Base-by-base conservation (phyloP, 2,329 filamentous ascomycete genomes). In the Pseudocercospora fuligena region DNA sequence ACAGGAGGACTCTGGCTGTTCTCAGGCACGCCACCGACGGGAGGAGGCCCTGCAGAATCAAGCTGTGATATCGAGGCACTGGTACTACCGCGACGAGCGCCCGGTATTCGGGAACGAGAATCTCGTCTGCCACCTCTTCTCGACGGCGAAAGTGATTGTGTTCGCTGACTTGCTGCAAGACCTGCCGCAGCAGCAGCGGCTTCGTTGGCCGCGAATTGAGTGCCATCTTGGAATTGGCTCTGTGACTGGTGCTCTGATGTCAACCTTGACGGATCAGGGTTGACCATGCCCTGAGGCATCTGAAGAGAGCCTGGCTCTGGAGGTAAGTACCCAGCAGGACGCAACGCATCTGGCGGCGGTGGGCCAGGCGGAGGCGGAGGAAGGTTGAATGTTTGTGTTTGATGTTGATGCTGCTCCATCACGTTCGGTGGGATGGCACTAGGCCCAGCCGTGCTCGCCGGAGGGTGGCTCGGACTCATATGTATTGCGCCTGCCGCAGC, bases 1-100 rank as follows among this genome's bases (percentile, higher is more conserved):
- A 89, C 86, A 2, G 87, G 86, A n/a, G 86, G 87, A 83, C 78
- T 67, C 82, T 81, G 63, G 21, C 69, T 54, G 29, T 60, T 59
- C 81, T 81, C 61, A 31, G 66, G 54, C n/a, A 74, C 59, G 29
- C 64, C 66, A 21, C 61, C 25, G 51, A 66, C 63, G 3, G 69
- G 72, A 14, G 56, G 56, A 36, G 31, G 31, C 19, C 70, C 72
- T 9, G 70, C 72, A 23, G 73, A 72, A 21, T 43, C 31, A 27
- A 58, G 56, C 23, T 58, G 31, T 5, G 56, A 58, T 9, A 58
- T 58, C 31, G 56, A 58, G 14, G 56, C 56, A 53, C 67, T 70
- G 29, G 56, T 64, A 56, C 66, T 70, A 23, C 66, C 61, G 53
- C 66, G 64, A 66, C 69, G 60, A 21, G 56, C 56, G 59, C 64